Evolutionary conservation across 1,284 basidiomycete species (phyloP), one percentile per base, ranked within the genome.

Genomic region (Ceratobasidium sp.): DNA sequence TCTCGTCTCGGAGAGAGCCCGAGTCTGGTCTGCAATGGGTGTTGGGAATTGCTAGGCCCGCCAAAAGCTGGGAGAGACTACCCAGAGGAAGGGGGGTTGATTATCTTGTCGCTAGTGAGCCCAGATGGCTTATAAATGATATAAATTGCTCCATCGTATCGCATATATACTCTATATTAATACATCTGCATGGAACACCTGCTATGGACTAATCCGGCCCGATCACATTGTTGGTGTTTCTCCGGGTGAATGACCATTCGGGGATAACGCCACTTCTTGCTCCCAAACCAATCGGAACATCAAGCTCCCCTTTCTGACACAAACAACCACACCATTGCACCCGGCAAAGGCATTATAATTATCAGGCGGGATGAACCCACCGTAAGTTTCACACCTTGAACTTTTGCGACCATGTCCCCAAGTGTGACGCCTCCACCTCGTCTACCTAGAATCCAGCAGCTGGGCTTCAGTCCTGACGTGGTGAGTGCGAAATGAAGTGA

Each of bases 41-140:
- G 62, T 53, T 65, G 62, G 62, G 62, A 31, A 5, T 43, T 65
- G 35, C 53, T 65, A 38, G 62, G 62, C 8, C 49, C 62, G 8
- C 49, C 62, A 52, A 53, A 49, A 65, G 47, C 50, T 29, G 62
- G 62, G 15, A 31, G 62, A 29, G 62, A 65, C 32, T 65, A 53
- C 27, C 42, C 49, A 35, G 62, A 53, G 7, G 45, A 32, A n/a
- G 58, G 40, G 17, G 49, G 35, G 27, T 43, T 65, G 35, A 52
- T 34, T 29, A 35, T 65, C 4, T 40, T 65, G 49, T 35, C 62
- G 50, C 50, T 65, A 40, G 62, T 65, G 62, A 65, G 62, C 62
- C 62, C 62, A 52, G 62, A 65, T 35, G 62, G 62, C 20, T 53
- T 65, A 42, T 65, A 40, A 65, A 53, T 40, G 35, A 43, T 27